Evolutionary conservation across 2,329 filamentous ascomycete genomes (phyloP), one percentile per base, ranked within the genome.

Genomic region (Aspergillus neotritici): DNA sequence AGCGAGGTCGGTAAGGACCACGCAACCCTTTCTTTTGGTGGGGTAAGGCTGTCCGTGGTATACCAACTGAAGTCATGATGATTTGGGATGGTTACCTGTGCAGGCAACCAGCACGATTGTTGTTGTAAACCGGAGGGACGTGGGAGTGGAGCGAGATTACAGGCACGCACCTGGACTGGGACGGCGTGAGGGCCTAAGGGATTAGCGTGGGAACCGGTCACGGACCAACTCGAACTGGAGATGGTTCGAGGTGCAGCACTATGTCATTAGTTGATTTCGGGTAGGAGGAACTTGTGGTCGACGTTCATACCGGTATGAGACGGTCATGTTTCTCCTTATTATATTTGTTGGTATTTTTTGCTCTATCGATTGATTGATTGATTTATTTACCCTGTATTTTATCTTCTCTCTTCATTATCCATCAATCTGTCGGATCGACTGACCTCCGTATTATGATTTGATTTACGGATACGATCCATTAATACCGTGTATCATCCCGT

Each of bases 201-300:
- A 28, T 41, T 50, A 50, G 52, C 32, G 49, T 41, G 46, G 42
- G 39, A 36, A 37, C 46, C 45, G 44, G 46, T 44, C 46, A 41
- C 32, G 46, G 35, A 46, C 47, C 43, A 43, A 33, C 16, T 29
- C 13, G 12, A 35, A 40, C 31, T 16, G 34, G 44, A 28, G 25
- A 33, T 28, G 29, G 34, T 17, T 30, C 33, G 31, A 28, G 30
- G 28, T 40, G 30, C 21, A 16, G 12, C 31, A 25, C 10, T 41
- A 25, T 29, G 14, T 30, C 36, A 25, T 29, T 25, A 25, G 21
- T 25, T 9, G 21, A 25, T 8, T 25, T 25, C n/a, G n/a, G 9
- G 21, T 25, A 25, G 21, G 2, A 25, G 21, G 21, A 25, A 25
- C 21, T 25, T 25, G 21, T 25, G 21, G 7, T 25, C 3, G 21